Evolutionary conservation across 495 filamentous ascomycete genomes (phyloP), one percentile per base, ranked within the genome.

Genomic region (Talaromyces wortmannii): DNA sequence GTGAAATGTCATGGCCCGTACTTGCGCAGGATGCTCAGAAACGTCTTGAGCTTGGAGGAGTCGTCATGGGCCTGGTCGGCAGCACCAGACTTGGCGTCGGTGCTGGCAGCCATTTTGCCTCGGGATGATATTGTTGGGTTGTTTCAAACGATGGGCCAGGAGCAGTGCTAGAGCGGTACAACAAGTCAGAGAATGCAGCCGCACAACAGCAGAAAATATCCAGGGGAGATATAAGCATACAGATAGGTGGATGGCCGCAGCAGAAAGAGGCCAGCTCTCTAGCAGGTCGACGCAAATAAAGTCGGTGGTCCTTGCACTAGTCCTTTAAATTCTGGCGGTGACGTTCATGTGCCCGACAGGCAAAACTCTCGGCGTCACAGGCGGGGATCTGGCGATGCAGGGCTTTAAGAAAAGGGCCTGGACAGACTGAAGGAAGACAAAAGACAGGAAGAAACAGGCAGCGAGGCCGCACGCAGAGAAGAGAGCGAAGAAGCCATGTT

Each of bases 11-110:
- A 31, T 16, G 12, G 33, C 18, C 67, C 83, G 69, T 78, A 91
- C 87, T 87, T 92, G 64, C 85, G 80, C 55, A 96, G 70, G 55
- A 96, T 92, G 51, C 83, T 82, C 40, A 96, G 71, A 61, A 96
- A 92, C 0, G 87, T 92, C 67, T 82, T 86, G 50, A 96, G 75
- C 74, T 94, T 94, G 31, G 87, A 90, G 52, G 82, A 83, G 50
- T 95, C 90, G 71, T 90, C 89, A 46, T 55, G 52, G 44, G 36
- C 52, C 30, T 53, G 43, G 17, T 53, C 52, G 40, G 40, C 42
- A 16, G 17, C 15, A 17, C 43, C 52, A 45, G 51, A 18, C 16
- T 40, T 53, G 33, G 40, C 13, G 52, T 46, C 52, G 10, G 52
- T 12, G 17, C 11, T 46, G 44, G n/a, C 44, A 17, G 10, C 17